These are phyloP conservation scores for Ophiostoma sp. DNA, from an alignment of 2,329 filamentous ascomycete genomes.

Conservation along the genomic window DNA sequence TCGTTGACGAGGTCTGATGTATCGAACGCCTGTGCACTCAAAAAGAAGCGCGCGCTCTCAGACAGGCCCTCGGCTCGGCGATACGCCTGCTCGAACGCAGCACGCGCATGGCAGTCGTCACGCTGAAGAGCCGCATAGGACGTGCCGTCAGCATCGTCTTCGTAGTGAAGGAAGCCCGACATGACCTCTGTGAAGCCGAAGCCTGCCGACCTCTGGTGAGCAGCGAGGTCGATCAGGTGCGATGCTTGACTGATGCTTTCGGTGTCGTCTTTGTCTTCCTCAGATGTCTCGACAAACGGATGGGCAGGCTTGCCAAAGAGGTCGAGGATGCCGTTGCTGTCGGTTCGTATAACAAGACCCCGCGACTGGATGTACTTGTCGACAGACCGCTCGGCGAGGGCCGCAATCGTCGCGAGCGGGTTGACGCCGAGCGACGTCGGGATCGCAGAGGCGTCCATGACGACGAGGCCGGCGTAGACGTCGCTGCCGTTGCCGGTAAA, in stretches of 20 bases:
- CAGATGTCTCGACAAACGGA: conserved; percentile 25
- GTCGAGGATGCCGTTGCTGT: conserved; percentile 46
- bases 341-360: conserved; percentile 41
- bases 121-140: background rate
- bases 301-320: conserved; percentile 49
- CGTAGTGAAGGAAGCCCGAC: conserved; percentile 53
- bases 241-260: conserved; percentile 35
- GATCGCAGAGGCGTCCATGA: conserved; percentile 57
- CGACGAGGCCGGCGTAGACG: conserved; percentile 52
- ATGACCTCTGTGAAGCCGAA: conserved; percentile 61
- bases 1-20: conserved; percentile 44
- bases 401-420: conserved; percentile 63
- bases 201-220: conserved; percentile 42
- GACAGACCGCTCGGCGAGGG: conserved; percentile 60
- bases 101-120: conserved; percentile 39
- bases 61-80: conserved; percentile 49
- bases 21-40: conserved; percentile 53
- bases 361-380: conserved; percentile 43
- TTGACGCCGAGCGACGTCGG: conserved; percentile 60
- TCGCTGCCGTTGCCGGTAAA: conserved; percentile 49
- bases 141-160: conserved; percentile 25
- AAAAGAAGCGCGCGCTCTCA: conserved; percentile 53
- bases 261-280: conserved; percentile 33
- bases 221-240: conserved; percentile 40
- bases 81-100: conserved; percentile 50